A percentile compares a stretch with the other conserved stretches of the same genome.
Evolutionary conservation across 2,329 filamentous ascomycete species (phyloP).

Genomic region (Colletotrichum limetticola): DNA sequence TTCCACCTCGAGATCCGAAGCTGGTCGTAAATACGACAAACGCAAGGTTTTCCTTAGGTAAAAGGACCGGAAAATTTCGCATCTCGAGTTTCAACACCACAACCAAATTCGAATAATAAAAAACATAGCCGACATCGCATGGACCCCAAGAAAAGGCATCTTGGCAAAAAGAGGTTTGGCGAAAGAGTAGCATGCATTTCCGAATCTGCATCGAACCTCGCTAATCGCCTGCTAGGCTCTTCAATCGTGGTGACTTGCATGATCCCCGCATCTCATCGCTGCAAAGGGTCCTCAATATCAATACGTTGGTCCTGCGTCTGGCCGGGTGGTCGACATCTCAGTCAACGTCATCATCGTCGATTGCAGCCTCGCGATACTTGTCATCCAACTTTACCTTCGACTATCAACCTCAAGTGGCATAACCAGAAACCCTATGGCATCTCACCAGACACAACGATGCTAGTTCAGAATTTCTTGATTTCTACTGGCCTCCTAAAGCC

Average conservation of each 20-base stretch:
- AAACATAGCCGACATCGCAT: not conserved
- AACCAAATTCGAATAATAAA: not conserved
- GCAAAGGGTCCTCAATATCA: not conserved
- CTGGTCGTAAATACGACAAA: no score
- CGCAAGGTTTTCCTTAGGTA: no score
- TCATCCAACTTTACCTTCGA: no score
- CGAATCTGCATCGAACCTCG: not conserved
- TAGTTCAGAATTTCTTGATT: slow-evolving; percentile 5
- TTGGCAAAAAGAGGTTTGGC: not conserved
- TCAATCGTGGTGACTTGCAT: not conserved
- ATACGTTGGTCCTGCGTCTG: not conserved
- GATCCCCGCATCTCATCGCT: not conserved
- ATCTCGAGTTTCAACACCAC: not conserved
- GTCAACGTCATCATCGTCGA: no score
- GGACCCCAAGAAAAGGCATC: not conserved
- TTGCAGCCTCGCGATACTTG: no score
- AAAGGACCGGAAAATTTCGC: not conserved
- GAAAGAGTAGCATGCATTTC: not conserved
- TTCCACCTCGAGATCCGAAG: no score
- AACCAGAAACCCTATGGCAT: no score
- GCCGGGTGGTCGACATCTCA: not conserved
- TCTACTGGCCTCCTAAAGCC: slow-evolving; percentile 6
- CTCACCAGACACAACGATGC: not conserved
- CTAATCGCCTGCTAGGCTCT: not conserved
- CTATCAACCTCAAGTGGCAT: no score